Evolutionary conservation across 768 basidiomycete species (phyloP), one percentile per base, ranked within the genome.

Genomic region (Cyathus striatus): DNA sequence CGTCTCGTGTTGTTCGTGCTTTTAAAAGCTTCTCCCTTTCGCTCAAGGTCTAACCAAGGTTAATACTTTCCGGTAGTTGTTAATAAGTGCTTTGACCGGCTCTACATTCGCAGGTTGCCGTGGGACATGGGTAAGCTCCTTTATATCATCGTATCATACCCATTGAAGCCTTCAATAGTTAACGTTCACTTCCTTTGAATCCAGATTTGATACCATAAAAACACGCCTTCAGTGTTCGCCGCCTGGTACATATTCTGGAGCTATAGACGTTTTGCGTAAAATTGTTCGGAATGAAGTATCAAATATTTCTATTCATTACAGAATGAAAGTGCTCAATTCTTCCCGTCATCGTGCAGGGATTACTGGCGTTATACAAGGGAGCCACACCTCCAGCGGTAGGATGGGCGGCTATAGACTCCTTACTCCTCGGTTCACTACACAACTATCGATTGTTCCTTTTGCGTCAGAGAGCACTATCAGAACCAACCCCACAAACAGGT

Each of bases 161-260:
- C n/a, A n/a, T n/a, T n/a, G n/a, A n/a, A n/a, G n/a, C n/a, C n/a
- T n/a, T n/a, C n/a, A n/a, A 37, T 14, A 23, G 9, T 41, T 30
- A 30, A 30, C 27, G n/a, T 7, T n/a, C 9, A 7, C 27, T 30
- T 41, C 22, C 27, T 44, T 26, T 22, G 7, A 48, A 45, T 16
- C 18, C 47, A 83, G 81, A 3, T 85, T 85, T 59, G 83, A 85
- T 57, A 85, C 83, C 14, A 72, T 86, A 49, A 86, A 87, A 58
- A 83, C 81, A 2, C 76, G 84, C 20, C 57, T 87, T 55, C 84
- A 87, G 59, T 84, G 82, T 55, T 73, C 79, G 23, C 76, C 80
- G 6, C 70, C 75, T 35, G 81, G 80, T 41, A 78, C 77, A 20
- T 83, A 85, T 56, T 67, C 62, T 23, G 75, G 79, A 23, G 81